Percentiles rank a stretch among this genome's conserved stretches.
Conservation (phyloP, 2,329 filamentous ascomycete species). For the Colletotrichum cordylinicola region DNA sequence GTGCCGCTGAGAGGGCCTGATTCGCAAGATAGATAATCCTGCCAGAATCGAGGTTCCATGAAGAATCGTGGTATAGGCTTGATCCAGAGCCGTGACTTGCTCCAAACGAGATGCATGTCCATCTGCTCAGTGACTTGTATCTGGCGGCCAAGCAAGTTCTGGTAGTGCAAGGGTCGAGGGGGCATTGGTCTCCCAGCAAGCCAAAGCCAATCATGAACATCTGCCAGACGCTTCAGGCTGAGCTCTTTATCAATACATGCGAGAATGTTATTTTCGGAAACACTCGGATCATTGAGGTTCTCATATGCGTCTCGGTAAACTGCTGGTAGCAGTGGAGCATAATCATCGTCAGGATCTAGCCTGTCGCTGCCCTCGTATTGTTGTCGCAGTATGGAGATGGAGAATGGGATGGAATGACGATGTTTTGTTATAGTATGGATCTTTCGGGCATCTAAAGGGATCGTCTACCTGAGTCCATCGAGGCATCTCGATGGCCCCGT, state of each 20-base stretch:
- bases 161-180: slow-evolving; percentile 42
- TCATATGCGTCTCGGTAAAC: background rate
- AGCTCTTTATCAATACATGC: background rate
- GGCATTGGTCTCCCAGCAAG: slow-evolving; percentile 38
- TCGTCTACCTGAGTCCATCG: no score
- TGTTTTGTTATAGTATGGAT: no score
- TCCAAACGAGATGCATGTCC: background rate
- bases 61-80: background rate
- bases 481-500: no score
- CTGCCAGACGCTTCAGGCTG: background rate
- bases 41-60: background rate
- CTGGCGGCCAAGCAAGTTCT: slow-evolving; percentile 35
- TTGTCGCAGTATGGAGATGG: background rate
- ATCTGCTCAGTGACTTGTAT: background rate
- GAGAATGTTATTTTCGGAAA: background rate
- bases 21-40: background rate
- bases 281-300: background rate
- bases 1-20: rapidly evolving
- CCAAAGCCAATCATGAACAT: slow-evolving; percentile 30
- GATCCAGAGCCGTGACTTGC: background rate
- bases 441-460: no score
- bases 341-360: rapidly evolving
- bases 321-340: background rate
- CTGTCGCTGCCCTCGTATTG: background rate
- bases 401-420: no score